phyloP scores from a whole-genome alignment of 1,139 yeast species.

The Pichia sp. region DNA sequence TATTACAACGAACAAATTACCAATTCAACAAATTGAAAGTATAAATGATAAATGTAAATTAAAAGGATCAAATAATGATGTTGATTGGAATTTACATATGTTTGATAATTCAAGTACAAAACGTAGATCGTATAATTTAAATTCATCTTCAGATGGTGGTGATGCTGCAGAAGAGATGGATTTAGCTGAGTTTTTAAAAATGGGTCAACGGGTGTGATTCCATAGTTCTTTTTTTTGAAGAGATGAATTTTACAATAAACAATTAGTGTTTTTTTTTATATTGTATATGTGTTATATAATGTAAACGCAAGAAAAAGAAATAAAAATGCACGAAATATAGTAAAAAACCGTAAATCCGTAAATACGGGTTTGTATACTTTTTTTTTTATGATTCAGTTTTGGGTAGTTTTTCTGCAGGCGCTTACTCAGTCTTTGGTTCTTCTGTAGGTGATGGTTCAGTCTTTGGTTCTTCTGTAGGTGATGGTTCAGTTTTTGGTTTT shows the following conservation, averaged over 20 bases:
- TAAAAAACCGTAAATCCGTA: too few species aligned
- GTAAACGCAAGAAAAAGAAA: too few species aligned
- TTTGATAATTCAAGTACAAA: slow-evolving; percentile 2
- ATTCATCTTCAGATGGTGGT: not conserved
- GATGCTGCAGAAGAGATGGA: slow-evolving; percentile 2
- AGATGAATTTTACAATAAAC: not conserved
- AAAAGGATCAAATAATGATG: not conserved
- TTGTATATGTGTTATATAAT: too few species aligned
- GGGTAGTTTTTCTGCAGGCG: too few species aligned
- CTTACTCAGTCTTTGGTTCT: not conserved
- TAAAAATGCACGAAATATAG: too few species aligned
- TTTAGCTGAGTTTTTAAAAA: slow-evolving; percentile 9
- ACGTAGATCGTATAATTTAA: not conserved
- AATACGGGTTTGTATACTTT: too few species aligned
- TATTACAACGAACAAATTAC: not conserved
- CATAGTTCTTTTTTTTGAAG: not conserved
- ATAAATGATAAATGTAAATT: slow-evolving; percentile 3
- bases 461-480: not conserved
- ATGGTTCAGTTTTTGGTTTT: slow-evolving; percentile 1
- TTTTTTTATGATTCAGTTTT: too few species aligned
- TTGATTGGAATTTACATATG: slow-evolving; percentile 9
- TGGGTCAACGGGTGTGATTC: not conserved
- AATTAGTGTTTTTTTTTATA: too few species aligned
- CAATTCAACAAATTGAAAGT: too few species aligned
- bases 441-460: too few species aligned